Conservation (phyloP, 2,329 filamentous ascomycete species). For the Colletotrichum sp. region DNA sequence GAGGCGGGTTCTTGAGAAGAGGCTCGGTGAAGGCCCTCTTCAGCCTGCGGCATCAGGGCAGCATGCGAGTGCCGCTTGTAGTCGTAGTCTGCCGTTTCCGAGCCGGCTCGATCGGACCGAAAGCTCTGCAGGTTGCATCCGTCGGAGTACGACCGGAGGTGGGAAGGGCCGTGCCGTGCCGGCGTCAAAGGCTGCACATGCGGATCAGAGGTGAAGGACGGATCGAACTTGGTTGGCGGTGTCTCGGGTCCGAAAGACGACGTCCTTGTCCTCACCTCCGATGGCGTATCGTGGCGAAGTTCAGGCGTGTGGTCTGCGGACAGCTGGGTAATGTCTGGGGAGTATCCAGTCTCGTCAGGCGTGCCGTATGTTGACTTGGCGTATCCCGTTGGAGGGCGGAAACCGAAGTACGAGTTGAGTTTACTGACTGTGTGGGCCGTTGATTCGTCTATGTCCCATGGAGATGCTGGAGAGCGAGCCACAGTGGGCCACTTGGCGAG, state of each 20-base stretch:
- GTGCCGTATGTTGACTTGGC: neutral
- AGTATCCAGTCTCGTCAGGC: slow-evolving; percentile 1
- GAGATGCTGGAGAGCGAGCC: neutral
- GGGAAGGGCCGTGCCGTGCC: neutral
- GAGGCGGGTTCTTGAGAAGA: neutral
- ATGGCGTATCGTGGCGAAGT: slow-evolving; percentile 14
- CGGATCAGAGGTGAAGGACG: slow-evolving; percentile 4
- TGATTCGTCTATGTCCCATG: slow-evolving; percentile 12
- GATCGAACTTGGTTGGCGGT: slow-evolving; percentile 6
- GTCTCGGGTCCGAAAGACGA: slow-evolving; percentile 16
- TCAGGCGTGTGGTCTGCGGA: slow-evolving; percentile 1
- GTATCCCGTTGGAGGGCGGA: slow-evolving; percentile 1
- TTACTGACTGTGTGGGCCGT: slow-evolving; percentile 15
- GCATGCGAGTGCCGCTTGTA: neutral
- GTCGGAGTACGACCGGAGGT: slow-evolving; percentile 13
- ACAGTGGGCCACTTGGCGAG: slow-evolving; percentile 15
- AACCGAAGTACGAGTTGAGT: slow-evolving; percentile 13
- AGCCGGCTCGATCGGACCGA: neutral
- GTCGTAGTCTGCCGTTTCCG: neutral
- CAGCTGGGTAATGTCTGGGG: neutral
- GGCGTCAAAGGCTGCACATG: slow-evolving; percentile 10
- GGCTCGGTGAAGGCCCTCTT: neutral
- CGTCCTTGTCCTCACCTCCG: slow-evolving; percentile 7
- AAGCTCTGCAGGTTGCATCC: slow-evolving; percentile 3
- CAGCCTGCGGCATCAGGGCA: neutral